Percentiles rank a stretch among this genome's conserved stretches.
Evolutionary conservation across 2,329 filamentous ascomycete species (phyloP).

Genomic region (Colletotrichum musicola): DNA sequence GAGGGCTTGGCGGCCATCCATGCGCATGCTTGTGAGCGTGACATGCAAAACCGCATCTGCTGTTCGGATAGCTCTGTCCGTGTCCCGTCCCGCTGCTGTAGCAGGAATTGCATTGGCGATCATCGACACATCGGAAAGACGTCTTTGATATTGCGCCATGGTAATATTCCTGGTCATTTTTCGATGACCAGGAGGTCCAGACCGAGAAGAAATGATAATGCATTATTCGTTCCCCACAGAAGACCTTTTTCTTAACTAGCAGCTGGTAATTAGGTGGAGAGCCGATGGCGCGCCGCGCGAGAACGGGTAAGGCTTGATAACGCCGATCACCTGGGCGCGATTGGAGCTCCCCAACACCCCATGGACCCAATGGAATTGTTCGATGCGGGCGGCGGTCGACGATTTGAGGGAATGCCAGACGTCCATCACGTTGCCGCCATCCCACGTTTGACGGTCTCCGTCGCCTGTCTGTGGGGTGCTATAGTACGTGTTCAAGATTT

Average conservation of each 20-base stretch:
- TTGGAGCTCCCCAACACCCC: not conserved
- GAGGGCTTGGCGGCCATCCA: constrained; percentile 12
- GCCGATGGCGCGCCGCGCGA: too few species aligned
- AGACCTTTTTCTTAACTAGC: too few species aligned
- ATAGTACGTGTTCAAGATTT: not conserved
- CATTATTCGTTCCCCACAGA: too few species aligned
- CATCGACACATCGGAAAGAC: too few species aligned
- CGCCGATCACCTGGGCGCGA: not conserved
- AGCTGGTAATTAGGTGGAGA: too few species aligned
- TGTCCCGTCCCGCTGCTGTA: not conserved
- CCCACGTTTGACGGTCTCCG: not conserved
- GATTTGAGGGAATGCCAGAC: not conserved
- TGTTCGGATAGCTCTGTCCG: too few species aligned
- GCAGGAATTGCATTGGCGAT: too few species aligned
- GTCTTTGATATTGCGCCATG: too few species aligned
- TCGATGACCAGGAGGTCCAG: too few species aligned
- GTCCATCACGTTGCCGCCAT: not conserved
- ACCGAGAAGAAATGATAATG: too few species aligned
- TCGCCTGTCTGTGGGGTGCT: not conserved
- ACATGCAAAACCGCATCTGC: too few species aligned
- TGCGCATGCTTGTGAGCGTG: not conserved
- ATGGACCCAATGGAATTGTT: not conserved
- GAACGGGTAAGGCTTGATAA: not conserved
- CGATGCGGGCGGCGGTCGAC: not conserved
- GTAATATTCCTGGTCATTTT: too few species aligned